Evolutionary conservation across 805 yeast species (phyloP).

Genomic region (Kodamaea neixiangensis): DNA sequence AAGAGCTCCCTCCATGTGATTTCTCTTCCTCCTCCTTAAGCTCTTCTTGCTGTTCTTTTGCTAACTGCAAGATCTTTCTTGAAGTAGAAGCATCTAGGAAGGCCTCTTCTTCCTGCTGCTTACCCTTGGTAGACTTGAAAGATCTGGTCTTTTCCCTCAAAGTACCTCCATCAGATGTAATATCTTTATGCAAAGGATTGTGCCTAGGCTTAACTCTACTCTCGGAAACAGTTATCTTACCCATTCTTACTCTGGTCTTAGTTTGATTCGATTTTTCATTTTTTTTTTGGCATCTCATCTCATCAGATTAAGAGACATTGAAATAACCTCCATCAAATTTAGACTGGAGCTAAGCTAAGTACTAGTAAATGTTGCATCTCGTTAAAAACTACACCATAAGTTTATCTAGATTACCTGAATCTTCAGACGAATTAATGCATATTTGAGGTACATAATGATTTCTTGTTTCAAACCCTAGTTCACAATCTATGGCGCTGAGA

Average conservation of each 20-base stretch:
- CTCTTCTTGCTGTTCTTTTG: conserved; percentile 92
- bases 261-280: neutral
- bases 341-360: too few species aligned
- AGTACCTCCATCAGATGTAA: conserved; percentile 73
- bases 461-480: too few species aligned
- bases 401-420: neutral
- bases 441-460: neutral
- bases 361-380: too few species aligned
- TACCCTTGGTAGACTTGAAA: conserved; percentile 25
- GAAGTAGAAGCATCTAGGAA: conserved; percentile 81
- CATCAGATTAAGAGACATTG: neutral
- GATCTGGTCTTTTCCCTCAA: conserved; percentile 49
- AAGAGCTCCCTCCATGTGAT: conserved; percentile 15
- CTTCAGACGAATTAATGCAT: neutral
- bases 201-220: conserved; percentile 65
- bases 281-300: conserved; percentile 10
- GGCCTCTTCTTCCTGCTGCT: conserved; percentile 53
- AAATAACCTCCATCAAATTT: too few species aligned
- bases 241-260: conserved; percentile 46
- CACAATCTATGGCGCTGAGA: too few species aligned
- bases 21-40: conserved; percentile 65
- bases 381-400: too few species aligned
- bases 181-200: conserved; percentile 77
- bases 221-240: conserved; percentile 51
- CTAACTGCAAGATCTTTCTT: conserved; percentile 82